Percentiles rank a stretch among this genome's conserved stretches.
phyloP scores from a whole-genome alignment of 106 monocot species.

The Dendrobium huoshanense region DNA sequence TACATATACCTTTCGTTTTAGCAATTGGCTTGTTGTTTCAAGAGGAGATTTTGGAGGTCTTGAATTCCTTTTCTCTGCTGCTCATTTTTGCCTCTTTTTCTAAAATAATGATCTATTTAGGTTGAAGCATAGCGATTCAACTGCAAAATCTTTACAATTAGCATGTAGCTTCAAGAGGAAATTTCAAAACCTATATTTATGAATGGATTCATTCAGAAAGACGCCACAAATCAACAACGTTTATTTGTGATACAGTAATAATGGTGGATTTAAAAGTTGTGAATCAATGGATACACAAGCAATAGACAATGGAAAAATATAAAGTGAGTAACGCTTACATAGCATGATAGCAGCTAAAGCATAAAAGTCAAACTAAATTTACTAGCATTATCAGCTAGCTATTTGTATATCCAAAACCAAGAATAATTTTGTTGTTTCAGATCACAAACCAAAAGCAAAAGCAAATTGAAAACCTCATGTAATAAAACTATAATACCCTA shows the following conservation, averaged over 20 bases:
- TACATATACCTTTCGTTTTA: conserved; percentile 66
- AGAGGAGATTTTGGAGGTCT: conserved; percentile 54
- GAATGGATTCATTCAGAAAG: not conserved
- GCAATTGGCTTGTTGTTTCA: conserved; percentile 66
- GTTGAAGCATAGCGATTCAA: not conserved
- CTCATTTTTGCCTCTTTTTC: conserved; percentile 55
- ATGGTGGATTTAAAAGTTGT: not conserved
- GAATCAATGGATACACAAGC: not conserved
- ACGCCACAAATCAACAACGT: not conserved
- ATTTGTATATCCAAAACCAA: no score
- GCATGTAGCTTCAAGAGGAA: no score
- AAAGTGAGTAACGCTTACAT: not conserved
- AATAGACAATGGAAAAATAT: no score
- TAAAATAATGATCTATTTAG: conserved; percentile 9
- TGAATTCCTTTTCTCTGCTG: conserved; percentile 50
- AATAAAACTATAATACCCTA: no score
- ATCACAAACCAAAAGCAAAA: no score
- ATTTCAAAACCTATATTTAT: no score
- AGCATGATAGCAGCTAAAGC: not conserved
- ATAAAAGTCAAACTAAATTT: not conserved
- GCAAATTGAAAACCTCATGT: no score
- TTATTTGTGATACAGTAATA: not conserved
- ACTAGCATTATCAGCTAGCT: not conserved
- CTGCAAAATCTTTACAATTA: no score
- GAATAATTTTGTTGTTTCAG: no score